phyloP scores from a whole-genome alignment of 306 rosid genomes.

The Vigna hirtella region DNA sequence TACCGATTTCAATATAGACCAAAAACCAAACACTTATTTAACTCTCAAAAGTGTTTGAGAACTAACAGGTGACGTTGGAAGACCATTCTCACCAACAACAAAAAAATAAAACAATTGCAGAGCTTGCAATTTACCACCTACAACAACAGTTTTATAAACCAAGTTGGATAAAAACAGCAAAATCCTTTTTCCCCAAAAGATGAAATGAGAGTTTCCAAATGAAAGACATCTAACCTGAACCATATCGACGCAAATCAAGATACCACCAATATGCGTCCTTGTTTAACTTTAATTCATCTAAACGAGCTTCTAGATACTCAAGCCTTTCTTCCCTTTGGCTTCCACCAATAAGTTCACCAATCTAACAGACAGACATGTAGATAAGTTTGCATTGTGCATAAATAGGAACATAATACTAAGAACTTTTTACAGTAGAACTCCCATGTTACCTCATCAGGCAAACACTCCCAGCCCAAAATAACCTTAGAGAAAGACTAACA shows the following conservation, averaged over 20 bases:
- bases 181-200: background rate
- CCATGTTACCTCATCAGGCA: slow-evolving; percentile 10
- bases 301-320: slow-evolving; percentile 77
- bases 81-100: background rate
- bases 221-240: slow-evolving; percentile 74
- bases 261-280: slow-evolving; percentile 96
- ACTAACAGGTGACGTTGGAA: background rate
- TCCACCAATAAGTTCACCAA: slow-evolving; percentile 98
- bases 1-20: too few relatives aligned
- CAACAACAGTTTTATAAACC: background rate
- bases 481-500: background rate
- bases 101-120: background rate
- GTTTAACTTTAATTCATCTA: slow-evolving; percentile 82
- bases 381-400: slow-evolving; percentile 3
- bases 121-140: slow-evolving; percentile 16
- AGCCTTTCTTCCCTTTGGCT: slow-evolving; percentile 98
- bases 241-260: slow-evolving; percentile 98
- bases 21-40: too few relatives aligned
- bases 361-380: slow-evolving; percentile 51
- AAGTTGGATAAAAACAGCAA: slow-evolving; percentile 29
- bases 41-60: too few relatives aligned
- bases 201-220: background rate
- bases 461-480: background rate
- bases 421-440: background rate
- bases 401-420: background rate